Evolutionary conservation across 2,329 filamentous ascomycete species (phyloP), one percentile per base, ranked within the genome.

Genomic region (Ophiostoma sp.): DNA sequence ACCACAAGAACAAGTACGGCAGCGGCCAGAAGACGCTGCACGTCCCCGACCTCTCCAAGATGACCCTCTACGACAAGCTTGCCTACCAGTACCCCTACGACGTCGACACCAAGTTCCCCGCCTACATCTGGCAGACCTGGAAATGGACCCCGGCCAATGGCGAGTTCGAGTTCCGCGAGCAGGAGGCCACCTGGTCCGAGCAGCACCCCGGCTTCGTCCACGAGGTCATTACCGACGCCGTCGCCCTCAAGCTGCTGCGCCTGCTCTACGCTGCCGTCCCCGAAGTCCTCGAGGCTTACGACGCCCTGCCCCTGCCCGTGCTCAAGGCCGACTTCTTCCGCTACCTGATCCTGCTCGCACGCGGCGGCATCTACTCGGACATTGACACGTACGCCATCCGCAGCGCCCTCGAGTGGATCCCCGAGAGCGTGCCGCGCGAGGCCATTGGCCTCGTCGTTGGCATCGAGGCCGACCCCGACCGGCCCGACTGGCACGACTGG

Each of bases 61-160:
- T 91, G 79, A 87, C 90, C 16, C 83, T 93, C 67, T 83, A 82
- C 83, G 90, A 85, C 81, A 97, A 95, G 80, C 86, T 99, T 69
- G 89, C 89, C 66, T 97, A 96, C 81, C 91, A 96, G 74, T 98
- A 95, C 78, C 92, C 93, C 27, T 99, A 98, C 82, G 91, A 97
- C 75, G 84, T 94, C 71, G 87, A 93, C 75, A 79, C 83, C 73
- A 96, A 94, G 78, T 98, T 98, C 78, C 95, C 95, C 3, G 93
- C 93, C 68, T 98, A 97, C 81, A 96, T 99, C 76, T 99, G 95
- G 95, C 95, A 99, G 83, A 99, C 95, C 14, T 99, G 95, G 95
- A 97, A 96, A 78, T 89, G 87, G 75, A 91, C 87, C 0, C 93
- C 94, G 0, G 85, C 88, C 1, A 90, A 92, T 36, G 83, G 86